These are phyloP conservation scores for Endothia cerciana DNA, from an alignment of 2,329 filamentous ascomycete species.

Conservation along the genomic window DNA sequence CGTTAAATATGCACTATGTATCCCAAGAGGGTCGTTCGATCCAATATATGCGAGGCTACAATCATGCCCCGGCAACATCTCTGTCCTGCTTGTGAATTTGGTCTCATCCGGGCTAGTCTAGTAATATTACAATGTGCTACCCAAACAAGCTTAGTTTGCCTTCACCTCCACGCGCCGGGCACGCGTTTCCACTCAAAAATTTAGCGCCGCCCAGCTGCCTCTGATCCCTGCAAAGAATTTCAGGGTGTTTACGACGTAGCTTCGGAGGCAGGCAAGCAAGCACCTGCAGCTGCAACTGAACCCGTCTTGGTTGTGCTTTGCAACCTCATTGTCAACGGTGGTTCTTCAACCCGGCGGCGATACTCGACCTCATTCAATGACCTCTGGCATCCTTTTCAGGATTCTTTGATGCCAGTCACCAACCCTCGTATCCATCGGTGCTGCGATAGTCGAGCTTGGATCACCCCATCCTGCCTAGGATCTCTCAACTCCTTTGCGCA, in stretches of 20 bases:
- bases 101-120: background rate
- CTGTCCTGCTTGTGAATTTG: background rate
- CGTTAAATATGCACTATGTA: background rate
- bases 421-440: conserved; percentile 37
- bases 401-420: background rate
- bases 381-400: background rate
- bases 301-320: background rate
- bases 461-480: conserved; percentile 3
- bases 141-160: conserved; percentile 33
- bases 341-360: background rate
- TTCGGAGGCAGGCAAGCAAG: conserved; percentile 8
- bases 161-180: conserved; percentile 33
- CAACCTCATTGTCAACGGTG: conserved; percentile 22
- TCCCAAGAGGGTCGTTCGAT: background rate
- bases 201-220: conserved; percentile 24
- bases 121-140: conserved; percentile 12
- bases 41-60: too few species aligned
- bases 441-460: conserved; percentile 33
- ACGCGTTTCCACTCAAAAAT: conserved; percentile 34
- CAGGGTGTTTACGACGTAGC: conserved; percentile 27
- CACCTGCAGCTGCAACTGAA: conserved; percentile 6
- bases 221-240: conserved; percentile 30
- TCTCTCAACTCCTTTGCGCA: conserved; percentile 24
- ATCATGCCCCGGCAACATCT: background rate
- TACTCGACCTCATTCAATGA: background rate